A percentile compares a stretch with the other conserved stretches of the same genome.
Evolutionary conservation across 1,139 yeast species (phyloP).

Genomic region (Zygosaccharomyces sapae): DNA sequence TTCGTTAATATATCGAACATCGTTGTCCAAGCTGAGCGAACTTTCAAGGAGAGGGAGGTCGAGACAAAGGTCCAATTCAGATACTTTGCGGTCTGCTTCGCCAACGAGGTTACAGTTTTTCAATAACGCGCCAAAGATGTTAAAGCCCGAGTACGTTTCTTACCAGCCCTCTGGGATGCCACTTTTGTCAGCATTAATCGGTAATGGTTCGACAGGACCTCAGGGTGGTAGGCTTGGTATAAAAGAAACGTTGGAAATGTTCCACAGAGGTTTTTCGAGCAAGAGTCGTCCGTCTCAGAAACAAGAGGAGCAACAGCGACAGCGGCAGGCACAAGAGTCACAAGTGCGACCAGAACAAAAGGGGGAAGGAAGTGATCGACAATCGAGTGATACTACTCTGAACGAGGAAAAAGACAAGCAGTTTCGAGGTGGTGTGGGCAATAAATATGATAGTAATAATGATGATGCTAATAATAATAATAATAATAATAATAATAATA

Average conservation of each 20-base stretch:
- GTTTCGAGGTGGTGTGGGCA: not conserved
- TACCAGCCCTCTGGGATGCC: slow-evolving; percentile 20
- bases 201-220: slow-evolving; percentile 12
- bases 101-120: slow-evolving; percentile 24
- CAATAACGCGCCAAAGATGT: slow-evolving; percentile 29
- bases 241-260: slow-evolving; percentile 23
- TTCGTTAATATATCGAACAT: slow-evolving; percentile 39
- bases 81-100: slow-evolving; percentile 26
- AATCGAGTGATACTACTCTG: not conserved
- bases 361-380: not conserved
- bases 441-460: not conserved
- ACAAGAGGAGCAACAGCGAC: slow-evolving; percentile 5
- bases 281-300: slow-evolving; percentile 4
- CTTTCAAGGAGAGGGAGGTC: slow-evolving; percentile 25
- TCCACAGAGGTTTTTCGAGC: slow-evolving; percentile 16
- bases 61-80: slow-evolving; percentile 24
- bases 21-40: slow-evolving; percentile 33
- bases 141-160: slow-evolving; percentile 29
- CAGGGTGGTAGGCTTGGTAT: slow-evolving; percentile 15
- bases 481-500: not conserved
- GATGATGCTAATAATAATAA: not conserved
- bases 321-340: slow-evolving; percentile 1
- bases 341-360: slow-evolving; percentile 4
- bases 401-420: not conserved
- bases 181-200: slow-evolving; percentile 26